Evolutionary conservation across 192 early-diverging fungal genomes (phyloP).

Genomic region (Mortierella hygrophila): DNA sequence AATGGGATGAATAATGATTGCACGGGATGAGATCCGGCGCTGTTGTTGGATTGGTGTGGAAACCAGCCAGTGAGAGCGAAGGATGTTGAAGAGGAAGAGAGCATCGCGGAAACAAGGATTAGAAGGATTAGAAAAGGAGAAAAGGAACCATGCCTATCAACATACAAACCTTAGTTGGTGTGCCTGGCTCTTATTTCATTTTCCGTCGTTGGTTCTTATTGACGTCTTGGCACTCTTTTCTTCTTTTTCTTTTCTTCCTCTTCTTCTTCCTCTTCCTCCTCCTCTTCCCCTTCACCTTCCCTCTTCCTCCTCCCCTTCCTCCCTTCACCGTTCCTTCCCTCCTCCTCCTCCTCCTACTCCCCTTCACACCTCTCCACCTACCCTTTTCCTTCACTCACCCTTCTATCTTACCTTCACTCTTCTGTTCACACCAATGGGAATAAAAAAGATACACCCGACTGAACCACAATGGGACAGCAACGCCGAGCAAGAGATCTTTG

Average conservation of each 20-base stretch:
- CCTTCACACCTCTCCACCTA: not conserved
- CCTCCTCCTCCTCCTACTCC: not conserved
- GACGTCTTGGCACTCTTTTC: not conserved
- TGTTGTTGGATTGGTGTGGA: too few species aligned
- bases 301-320: not conserved
- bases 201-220: not conserved
- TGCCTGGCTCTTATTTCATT: not conserved
- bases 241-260: not conserved
- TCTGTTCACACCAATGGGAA: not conserved
- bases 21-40: not conserved
- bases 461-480: not conserved
- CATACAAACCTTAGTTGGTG: not conserved
- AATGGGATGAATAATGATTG: not conserved
- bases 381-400: not conserved
- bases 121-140: too few species aligned
- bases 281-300: not conserved
- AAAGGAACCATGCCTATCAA: too few species aligned
- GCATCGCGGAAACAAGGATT: too few species aligned
- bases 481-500: constrained; percentile 15
- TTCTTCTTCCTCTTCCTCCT: not conserved
- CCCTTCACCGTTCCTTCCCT: not conserved
- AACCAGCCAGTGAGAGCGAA: too few species aligned
- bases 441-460: not conserved
- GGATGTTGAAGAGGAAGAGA: too few species aligned
- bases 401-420: not conserved